phyloP scores from a whole-genome alignment of 768 basidiomycete genomes.

The Calvatia gigantea region DNA sequence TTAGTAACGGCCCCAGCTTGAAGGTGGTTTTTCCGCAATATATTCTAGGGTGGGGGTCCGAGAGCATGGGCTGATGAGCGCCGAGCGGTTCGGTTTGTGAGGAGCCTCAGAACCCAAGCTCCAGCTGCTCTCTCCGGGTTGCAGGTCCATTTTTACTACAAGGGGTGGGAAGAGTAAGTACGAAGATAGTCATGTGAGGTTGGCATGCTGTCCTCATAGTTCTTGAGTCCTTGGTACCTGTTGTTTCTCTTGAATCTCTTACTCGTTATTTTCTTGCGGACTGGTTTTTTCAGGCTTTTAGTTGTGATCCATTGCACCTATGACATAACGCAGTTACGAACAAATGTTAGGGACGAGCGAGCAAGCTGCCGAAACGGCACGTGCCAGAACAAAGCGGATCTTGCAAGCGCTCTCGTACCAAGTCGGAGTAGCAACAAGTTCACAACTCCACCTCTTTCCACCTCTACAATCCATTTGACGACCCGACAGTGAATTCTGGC shows the following conservation, averaged over 20 bases:
- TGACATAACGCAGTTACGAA: not conserved
- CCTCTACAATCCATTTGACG: not conserved
- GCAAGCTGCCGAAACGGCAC: slow-evolving; percentile 2
- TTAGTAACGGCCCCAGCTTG: not conserved
- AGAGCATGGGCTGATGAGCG: not conserved
- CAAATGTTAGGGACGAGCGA: not conserved
- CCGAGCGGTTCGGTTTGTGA: not conserved
- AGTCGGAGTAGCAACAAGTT: not conserved
- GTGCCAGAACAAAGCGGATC: slow-evolving; percentile 9
- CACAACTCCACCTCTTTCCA: not conserved
- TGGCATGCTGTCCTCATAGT: not conserved
- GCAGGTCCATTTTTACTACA: not conserved
- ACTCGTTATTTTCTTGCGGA: no score
- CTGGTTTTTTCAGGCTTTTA: no score
- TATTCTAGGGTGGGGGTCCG: not conserved
- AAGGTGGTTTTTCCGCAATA: not conserved
- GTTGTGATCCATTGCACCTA: not conserved
- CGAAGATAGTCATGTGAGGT: not conserved
- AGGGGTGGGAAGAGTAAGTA: not conserved
- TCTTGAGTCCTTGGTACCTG: not conserved
- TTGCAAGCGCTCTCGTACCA: not conserved
- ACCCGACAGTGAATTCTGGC: not conserved
- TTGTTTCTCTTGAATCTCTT: not conserved
- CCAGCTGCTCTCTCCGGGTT: no score
- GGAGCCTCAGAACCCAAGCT: no score